These are phyloP conservation scores for Centella asiatica DNA, from an alignment of 129 eudicot genomes.

Conservation along the genomic window DNA sequence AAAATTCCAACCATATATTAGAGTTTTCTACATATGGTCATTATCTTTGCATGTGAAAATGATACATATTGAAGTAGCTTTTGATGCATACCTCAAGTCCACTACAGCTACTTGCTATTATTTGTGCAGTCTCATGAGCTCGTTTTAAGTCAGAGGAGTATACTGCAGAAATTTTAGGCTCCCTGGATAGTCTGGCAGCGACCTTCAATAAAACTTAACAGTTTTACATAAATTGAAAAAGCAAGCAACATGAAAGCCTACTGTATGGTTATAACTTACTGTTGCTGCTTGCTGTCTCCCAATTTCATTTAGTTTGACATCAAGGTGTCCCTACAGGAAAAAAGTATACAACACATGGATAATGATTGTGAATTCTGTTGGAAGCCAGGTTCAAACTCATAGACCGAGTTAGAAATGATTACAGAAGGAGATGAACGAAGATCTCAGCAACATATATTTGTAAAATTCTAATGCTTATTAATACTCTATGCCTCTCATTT, in stretches of 20 bases:
- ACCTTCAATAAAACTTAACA: conserved; percentile 40
- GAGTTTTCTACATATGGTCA: not conserved
- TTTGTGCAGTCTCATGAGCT: conserved; percentile 76
- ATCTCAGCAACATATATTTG: not conserved
- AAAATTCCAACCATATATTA: not conserved
- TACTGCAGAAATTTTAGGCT: conserved; percentile 56
- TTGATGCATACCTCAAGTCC: conserved; percentile 62
- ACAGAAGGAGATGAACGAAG: not conserved
- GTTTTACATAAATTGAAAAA: not conserved
- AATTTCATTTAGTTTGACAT: conserved; percentile 72
- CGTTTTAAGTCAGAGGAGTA: conserved; percentile 85
- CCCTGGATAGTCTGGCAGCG: conserved; percentile 70
- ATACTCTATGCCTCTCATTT: conserved; percentile 1
- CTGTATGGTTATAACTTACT: conserved; percentile 39
- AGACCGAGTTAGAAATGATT: not conserved
- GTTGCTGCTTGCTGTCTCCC: conserved; percentile 81
- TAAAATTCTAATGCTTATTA: not conserved
- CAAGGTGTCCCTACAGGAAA: conserved; percentile 71
- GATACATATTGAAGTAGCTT: not conserved
- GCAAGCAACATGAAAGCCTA: not conserved
- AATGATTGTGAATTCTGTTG: conserved; percentile 7
- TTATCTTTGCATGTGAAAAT: not conserved
- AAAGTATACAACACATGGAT: not conserved
- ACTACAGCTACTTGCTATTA: conserved; percentile 71
- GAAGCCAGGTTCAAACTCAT: conserved; percentile 9